Base-by-base conservation (phyloP, 1,139 yeast species). In the Suhomyces panamericanus region DNA sequence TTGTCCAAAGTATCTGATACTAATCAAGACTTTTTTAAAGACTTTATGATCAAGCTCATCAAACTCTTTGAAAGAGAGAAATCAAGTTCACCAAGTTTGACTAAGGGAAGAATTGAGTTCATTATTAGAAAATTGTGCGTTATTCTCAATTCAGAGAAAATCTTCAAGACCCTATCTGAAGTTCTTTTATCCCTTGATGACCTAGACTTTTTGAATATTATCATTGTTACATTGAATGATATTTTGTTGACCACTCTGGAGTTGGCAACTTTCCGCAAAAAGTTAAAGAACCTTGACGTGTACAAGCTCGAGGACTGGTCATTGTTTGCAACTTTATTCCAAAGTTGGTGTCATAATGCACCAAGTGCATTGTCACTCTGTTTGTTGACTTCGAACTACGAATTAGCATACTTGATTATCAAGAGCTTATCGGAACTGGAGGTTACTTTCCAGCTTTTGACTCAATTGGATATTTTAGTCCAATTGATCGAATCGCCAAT, bases 271-370 rank as follows among this genome's bases (percentile, higher is more conserved):
- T 73, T 93, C 53, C 77, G 99, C 42, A 81, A 80, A 50, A 80
- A 87, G 57, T 69, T 93, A 41, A 81, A 73, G 49, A 69, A 60
- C 42, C 62, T 76, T 35, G 80, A 75, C 43, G 62, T 67, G 4
- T 73, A 75, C 44, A 71, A 70, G 45, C 49, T 67, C 7, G 87
- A 83, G 39, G 96, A 90, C 46, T 83, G 86, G 73, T 66, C 75
- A 27, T 72, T 91, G 42, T 95, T 95, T 63, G 78, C 87, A 14
- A 75, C 85, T 0, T 71, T 95, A 44, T 95, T 93, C 66, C 83
- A 80, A 57, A 84, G 96, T 46, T 95, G 99, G 99, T 85, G 96
- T 55, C 87, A 87, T 53, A 91, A 90, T 60, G 83, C 96, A 0
- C 90, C 96, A 0, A 93, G 97, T 22, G 89, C 93, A 0, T 71